Evolutionary conservation across 768 basidiomycete species (phyloP).

Genomic region (Sporobolomyces pararoseus): DNA sequence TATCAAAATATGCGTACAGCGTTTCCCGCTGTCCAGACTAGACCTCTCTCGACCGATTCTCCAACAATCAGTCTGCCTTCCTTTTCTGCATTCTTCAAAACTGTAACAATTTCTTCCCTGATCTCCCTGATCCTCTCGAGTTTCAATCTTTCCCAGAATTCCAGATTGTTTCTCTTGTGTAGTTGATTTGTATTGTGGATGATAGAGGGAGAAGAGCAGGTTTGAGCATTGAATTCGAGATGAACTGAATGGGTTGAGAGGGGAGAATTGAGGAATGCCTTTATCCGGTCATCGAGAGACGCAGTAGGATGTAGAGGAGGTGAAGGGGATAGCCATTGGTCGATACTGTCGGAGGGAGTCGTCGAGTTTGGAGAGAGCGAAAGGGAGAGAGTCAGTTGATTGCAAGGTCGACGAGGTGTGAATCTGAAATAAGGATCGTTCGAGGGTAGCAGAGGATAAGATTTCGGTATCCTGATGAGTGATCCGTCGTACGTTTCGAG

Average conservation of each 20-base stretch:
- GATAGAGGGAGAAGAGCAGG: constrained; percentile 2
- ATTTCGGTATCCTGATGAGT: neutral
- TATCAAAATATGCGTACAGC: constrained; percentile 44
- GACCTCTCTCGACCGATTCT: constrained; percentile 45
- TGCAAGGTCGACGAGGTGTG: constrained; percentile 1
- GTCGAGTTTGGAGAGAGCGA: neutral
- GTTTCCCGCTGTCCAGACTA: constrained; percentile 55
- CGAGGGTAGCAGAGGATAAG: neutral
- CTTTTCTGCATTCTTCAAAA: neutral
- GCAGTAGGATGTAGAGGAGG: neutral
- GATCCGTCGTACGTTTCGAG: neutral
- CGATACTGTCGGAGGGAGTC: neutral
- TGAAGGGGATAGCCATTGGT: neutral
- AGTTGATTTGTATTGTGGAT: neutral
- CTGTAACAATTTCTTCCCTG: neutral
- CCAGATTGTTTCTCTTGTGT: neutral
- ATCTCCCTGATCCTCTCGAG: neutral
- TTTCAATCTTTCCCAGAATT: neutral
- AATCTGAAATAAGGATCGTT: neutral
- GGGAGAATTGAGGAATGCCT: neutral
- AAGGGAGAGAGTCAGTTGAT: neutral
- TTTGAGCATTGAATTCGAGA: neutral
- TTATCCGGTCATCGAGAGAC: neutral
- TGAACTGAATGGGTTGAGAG: neutral
- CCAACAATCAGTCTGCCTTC: constrained; percentile 25